Percentiles rank a stretch among this genome's conserved stretches.
phyloP scores from a whole-genome alignment of 2,329 filamentous ascomycete genomes.

The Esteya vermicola region DNA sequence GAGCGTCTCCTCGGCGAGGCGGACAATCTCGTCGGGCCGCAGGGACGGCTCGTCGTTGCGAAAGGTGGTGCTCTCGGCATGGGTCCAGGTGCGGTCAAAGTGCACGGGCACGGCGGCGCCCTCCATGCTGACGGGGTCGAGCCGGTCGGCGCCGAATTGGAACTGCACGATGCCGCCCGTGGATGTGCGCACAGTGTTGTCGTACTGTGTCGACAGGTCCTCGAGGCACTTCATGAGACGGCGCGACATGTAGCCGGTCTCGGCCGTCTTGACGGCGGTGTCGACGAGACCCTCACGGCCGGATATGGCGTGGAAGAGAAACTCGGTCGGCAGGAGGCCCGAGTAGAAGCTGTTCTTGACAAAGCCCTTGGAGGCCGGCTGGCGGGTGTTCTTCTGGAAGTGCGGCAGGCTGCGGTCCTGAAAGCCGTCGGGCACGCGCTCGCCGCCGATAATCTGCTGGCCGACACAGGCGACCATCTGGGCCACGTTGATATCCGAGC shows the following conservation, averaged over 20 bases:
- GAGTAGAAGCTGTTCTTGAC: conserved; percentile 96
- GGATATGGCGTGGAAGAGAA: conserved; percentile 96
- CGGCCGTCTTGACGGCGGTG: conserved; percentile 96
- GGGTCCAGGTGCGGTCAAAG: conserved; percentile 81
- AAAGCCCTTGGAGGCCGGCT: conserved; percentile 93
- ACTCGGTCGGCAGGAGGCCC: conserved; percentile 78
- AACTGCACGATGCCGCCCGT: conserved; percentile 85
- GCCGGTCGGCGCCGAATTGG: conserved; percentile 88
- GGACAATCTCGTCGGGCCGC: conserved; percentile 57
- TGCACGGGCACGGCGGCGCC: conserved; percentile 83
- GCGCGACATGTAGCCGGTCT: conserved; percentile 98
- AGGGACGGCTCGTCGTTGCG: conserved; percentile 62
- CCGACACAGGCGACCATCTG: conserved; percentile 98
- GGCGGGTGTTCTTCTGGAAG: conserved; percentile 83
- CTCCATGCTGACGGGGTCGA: conserved; percentile 97
- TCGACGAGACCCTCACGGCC: conserved; percentile 97
- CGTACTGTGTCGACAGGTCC: conserved; percentile 85
- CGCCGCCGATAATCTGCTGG: conserved; percentile 91
- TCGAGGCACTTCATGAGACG: conserved; percentile 96
- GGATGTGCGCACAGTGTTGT: conserved; percentile 87
- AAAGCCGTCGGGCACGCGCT: conserved; percentile 89
- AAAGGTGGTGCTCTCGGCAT: conserved; percentile 64
- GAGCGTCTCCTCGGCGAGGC: conserved; percentile 54
- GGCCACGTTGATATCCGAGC: conserved; percentile 93
- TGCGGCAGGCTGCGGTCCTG: conserved; percentile 90